These are phyloP conservation scores for Candida quercuum DNA, from an alignment of 805 yeast genomes.

Conservation along the genomic window DNA sequence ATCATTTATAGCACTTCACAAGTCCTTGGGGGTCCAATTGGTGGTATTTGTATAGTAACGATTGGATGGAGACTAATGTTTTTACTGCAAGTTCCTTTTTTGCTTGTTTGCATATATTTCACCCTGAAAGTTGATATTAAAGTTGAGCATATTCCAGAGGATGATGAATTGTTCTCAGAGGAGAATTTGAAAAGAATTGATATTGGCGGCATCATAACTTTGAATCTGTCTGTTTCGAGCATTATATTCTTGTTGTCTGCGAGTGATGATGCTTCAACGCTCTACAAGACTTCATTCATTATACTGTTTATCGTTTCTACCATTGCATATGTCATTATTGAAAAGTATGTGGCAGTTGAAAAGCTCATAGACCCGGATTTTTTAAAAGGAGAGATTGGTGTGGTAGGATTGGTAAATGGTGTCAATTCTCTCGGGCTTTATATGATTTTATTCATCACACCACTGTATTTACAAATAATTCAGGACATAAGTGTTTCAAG, in stretches of 20 bases:
- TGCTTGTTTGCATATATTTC: slow-evolving; percentile 20
- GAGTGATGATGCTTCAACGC: slow-evolving; percentile 10
- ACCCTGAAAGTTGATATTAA: slow-evolving; percentile 27
- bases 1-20: slow-evolving; percentile 34
- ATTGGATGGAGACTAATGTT: slow-evolving; percentile 44
- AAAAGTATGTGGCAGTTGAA: slow-evolving; percentile 31
- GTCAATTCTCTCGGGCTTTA: slow-evolving; percentile 33
- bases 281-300: slow-evolving; percentile 10
- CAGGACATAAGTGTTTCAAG: slow-evolving; percentile 33
- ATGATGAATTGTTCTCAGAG: slow-evolving; percentile 23
- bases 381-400: slow-evolving; percentile 33
- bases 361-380: slow-evolving; percentile 35
- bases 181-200: slow-evolving; percentile 34
- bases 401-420: slow-evolving; percentile 31
- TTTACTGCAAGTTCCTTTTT: slow-evolving; percentile 34
- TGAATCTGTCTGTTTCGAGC: slow-evolving; percentile 29
- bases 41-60: slow-evolving; percentile 32
- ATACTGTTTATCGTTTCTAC: slow-evolving; percentile 9
- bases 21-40: slow-evolving; percentile 39
- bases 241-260: slow-evolving; percentile 30
- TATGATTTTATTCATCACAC: slow-evolving; percentile 31
- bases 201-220: slow-evolving; percentile 33
- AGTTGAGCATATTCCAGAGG: slow-evolving; percentile 24
- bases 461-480: slow-evolving; percentile 39
- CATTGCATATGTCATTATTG: slow-evolving; percentile 27